Evolutionary conservation across 345 rosid genomes (phyloP).

Genomic region (Luvunga scandens): DNA sequence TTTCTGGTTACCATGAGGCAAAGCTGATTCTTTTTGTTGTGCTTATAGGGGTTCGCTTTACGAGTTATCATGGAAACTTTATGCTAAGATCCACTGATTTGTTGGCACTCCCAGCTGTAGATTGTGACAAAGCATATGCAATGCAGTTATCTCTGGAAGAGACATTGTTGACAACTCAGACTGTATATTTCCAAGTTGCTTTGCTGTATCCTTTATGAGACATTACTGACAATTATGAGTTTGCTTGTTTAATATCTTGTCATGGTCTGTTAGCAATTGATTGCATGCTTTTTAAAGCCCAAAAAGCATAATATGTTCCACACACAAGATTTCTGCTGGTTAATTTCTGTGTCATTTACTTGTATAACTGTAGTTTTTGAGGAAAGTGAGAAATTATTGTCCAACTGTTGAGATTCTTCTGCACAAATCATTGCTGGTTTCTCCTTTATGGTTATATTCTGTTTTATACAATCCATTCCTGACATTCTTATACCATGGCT

Average conservation of each 20-base stretch:
- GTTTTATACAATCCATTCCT: not conserved
- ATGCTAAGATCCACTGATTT: conserved; percentile 96
- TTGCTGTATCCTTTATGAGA: conserved; percentile 81
- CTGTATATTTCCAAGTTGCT: conserved; percentile 98
- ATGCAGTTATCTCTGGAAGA: conserved; percentile 93
- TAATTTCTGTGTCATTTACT: not conserved
- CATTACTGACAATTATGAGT: not conserved
- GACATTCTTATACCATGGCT: not conserved
- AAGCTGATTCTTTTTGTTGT: conserved; percentile 19
- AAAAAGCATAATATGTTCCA: not conserved
- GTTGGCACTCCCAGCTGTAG: conserved; percentile 96
- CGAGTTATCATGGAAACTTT: conserved; percentile 95
- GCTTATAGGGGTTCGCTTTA: conserved; percentile 81
- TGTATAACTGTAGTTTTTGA: not conserved
- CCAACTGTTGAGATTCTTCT: not conserved
- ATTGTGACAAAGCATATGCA: conserved; percentile 99
- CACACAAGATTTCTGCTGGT: not conserved
- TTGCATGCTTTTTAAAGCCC: not conserved
- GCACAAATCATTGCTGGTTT: not conserved
- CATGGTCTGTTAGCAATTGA: not conserved
- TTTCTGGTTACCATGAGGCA: not conserved
- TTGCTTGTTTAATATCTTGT: not conserved
- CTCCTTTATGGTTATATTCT: not conserved
- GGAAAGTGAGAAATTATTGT: not conserved
- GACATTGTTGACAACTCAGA: conserved; percentile 81